phyloP scores from a whole-genome alignment of 768 basidiomycete genomes.

The Suillus clintonianus region DNA sequence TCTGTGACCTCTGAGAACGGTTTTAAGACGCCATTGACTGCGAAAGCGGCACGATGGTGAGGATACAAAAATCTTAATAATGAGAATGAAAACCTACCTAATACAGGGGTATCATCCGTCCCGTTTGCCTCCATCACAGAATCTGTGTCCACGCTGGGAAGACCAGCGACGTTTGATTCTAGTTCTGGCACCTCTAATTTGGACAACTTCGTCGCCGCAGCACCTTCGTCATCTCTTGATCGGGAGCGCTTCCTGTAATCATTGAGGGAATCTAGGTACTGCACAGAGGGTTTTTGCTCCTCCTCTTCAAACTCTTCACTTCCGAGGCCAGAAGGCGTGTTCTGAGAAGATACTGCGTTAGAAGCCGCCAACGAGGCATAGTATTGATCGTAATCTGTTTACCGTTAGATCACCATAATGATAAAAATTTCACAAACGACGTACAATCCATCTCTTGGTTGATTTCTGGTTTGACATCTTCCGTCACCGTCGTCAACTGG shows the following conservation, averaged over 20 bases:
- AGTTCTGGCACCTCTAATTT: constrained; percentile 43
- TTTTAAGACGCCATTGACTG: constrained; percentile 77
- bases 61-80: neutral
- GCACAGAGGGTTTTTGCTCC: constrained; percentile 65
- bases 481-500: constrained; percentile 27
- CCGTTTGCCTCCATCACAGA: constrained; percentile 2
- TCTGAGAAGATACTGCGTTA: constrained; percentile 54
- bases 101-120: constrained; percentile 53
- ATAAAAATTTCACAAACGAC: constrained; percentile 23
- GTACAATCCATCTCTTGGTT: constrained; percentile 67
- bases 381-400: constrained; percentile 76
- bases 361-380: constrained; percentile 78
- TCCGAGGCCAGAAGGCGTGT: constrained; percentile 60
- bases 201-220: constrained; percentile 37
- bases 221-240: constrained; percentile 59
- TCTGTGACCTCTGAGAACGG: constrained; percentile 84
- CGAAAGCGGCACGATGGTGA: constrained; percentile 2
- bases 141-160: neutral
- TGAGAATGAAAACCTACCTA: neutral
- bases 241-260: constrained; percentile 76
- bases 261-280: constrained; percentile 69
- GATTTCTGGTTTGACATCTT: constrained; percentile 50
- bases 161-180: constrained; percentile 19
- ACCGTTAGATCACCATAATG: neutral
- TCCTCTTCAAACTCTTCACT: constrained; percentile 66